Base-by-base conservation (phyloP, 129 eudicot species). In the Tagetes erecta region DNA sequence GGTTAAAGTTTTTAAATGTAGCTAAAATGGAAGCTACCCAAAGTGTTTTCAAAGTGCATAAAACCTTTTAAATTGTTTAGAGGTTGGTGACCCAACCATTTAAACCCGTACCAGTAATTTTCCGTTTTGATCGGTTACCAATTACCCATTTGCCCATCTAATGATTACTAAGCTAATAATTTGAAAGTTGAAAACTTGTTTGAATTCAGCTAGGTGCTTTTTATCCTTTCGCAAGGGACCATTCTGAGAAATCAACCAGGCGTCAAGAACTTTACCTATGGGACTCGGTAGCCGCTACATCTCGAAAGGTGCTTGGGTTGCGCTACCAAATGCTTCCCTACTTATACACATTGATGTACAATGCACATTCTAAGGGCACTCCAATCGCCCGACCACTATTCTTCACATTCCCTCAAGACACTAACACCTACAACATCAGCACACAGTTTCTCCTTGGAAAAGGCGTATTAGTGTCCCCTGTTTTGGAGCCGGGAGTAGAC, bases 191-290 rank as follows among this genome's bases (percentile, higher is more conserved):
- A 20, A 20, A 20, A 20, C 27, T 20, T 20, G 27, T 20, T 20
- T 20, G 27, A 20, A 20, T 20, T 72, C 83, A 88, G 97, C 68
- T 92, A 53, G 97, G 98, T 39, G 98, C 98, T 9, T 93, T 93
- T 45, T 93, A 93, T 81, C 97, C 98, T 7, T 93, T 93, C 71
- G 67, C 96, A 31, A 84, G 97, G 68, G 96, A 90, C 73, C 98
- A 93, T 74, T 69, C 96, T 1, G 79, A 47, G 0, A 83, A 46
- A 12, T 40, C 5, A 33, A 60, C 78, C 35, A 64, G 20, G 35
- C 84, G 84, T 10, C 98, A 93, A 80, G 98, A 93, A 81, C 96
- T 93, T 11, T 90, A 87, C 65, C 68, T 80, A 11, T 92, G 96
- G 96, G 81, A 84, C 8, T 92, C 96, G 12, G 98, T 92, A 36